A percentile compares a stretch with the other conserved stretches of the same genome.
phyloP scores from a whole-genome alignment of 139 green algal genomes.

The Chlamydomonas urium region DNA sequence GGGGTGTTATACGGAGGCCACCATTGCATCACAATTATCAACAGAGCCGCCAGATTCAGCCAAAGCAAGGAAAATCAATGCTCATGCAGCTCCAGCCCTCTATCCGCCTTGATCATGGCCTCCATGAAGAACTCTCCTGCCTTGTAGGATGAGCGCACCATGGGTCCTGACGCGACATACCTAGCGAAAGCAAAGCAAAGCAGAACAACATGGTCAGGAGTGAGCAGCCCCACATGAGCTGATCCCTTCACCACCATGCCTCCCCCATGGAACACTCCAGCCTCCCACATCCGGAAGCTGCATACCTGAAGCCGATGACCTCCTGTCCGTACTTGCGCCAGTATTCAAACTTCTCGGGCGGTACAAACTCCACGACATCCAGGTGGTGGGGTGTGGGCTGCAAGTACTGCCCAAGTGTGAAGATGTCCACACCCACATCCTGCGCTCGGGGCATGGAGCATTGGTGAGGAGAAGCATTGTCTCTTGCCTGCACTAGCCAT shows the following conservation, averaged over 20 bases:
- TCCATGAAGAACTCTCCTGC: constrained; percentile 88
- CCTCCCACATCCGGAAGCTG: no score
- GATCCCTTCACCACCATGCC: no score
- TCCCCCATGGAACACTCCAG: no score
- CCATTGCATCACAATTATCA: no score
- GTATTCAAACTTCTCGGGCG: constrained; percentile 91
- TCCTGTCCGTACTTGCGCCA: constrained; percentile 80
- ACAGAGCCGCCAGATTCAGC: no score
- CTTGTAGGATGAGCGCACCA: constrained; percentile 93
- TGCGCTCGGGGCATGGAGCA: no score
- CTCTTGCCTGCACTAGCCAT: no score
- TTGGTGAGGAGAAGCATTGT: background rate
- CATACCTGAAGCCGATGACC: constrained; percentile 84
- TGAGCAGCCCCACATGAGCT: no score
- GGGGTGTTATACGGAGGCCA: no score
- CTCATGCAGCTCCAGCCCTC: background rate
- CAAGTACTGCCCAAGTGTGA: constrained; percentile 98
- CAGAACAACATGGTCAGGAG: no score
- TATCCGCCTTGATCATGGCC: constrained; percentile 49
- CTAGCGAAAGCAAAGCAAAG: constrained; percentile 72
- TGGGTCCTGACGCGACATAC: constrained; percentile 90
- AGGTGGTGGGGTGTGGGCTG: constrained; percentile 91
- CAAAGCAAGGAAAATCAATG: no score
- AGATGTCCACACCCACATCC: constrained; percentile 79
- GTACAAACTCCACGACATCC: constrained; percentile 81